phyloP scores from a whole-genome alignment of 1,139 yeast genomes.

The Barnettozyma hawaiiensis region DNA sequence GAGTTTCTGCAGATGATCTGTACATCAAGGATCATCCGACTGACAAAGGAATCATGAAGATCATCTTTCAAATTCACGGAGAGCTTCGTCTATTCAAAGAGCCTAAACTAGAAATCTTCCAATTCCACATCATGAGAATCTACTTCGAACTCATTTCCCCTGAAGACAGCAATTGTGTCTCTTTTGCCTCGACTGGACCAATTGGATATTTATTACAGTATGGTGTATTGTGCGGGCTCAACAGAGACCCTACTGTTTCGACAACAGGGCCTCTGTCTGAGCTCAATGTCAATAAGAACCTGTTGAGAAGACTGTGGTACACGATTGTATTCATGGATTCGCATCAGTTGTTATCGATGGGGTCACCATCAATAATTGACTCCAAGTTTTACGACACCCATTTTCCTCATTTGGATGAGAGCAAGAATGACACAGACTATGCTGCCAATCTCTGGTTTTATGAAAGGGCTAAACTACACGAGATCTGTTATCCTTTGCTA shows the following conservation, averaged over 20 bases:
- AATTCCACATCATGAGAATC: conserved; percentile 15
- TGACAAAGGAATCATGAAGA: conserved; percentile 7
- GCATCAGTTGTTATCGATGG: conserved; percentile 18
- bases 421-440: conserved; percentile 18
- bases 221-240: conserved; percentile 20
- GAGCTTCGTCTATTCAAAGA: conserved; percentile 16
- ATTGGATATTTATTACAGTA: conserved; percentile 20
- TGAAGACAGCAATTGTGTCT: conserved; percentile 23
- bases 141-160: conserved; percentile 18
- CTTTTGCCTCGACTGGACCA: conserved; percentile 12
- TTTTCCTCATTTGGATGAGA: conserved; percentile 21
- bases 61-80: conserved; percentile 12
- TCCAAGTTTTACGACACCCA: conserved; percentile 19
- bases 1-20: conserved; percentile 9
- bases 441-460: conserved; percentile 15
- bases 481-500: conserved; percentile 16
- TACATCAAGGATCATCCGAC: conserved; percentile 20
- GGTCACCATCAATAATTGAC: conserved; percentile 21
- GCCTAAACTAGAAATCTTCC: conserved; percentile 17
- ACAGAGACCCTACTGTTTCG: conserved; percentile 18
- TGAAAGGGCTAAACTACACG: conserved; percentile 15
- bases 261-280: conserved; percentile 2
- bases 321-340: conserved; percentile 18
- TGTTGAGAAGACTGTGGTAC: conserved; percentile 24
- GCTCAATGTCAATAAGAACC: conserved; percentile 11